Conservation (phyloP, 106 monocot genomes). For the Apostasia shenzhenica region DNA sequence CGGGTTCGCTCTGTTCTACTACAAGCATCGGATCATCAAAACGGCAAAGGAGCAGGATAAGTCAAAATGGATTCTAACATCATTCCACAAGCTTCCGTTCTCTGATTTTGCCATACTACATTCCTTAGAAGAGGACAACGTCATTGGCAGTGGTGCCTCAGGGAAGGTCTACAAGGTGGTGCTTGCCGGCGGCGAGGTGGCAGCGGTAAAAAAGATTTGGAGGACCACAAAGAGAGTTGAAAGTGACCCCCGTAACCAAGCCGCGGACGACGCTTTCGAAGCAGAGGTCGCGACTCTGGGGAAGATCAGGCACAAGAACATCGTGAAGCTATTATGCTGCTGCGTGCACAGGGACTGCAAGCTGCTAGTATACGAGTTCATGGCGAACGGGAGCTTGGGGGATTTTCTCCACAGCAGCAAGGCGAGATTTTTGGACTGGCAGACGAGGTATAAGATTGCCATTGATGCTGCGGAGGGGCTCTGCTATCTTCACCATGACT, state of each 20-base stretch:
- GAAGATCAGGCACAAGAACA: slow-evolving; percentile 82
- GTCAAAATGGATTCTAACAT: slow-evolving; percentile 48
- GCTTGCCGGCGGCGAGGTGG: slow-evolving; percentile 33
- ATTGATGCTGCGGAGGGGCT: slow-evolving; percentile 59
- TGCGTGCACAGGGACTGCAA: slow-evolving; percentile 61
- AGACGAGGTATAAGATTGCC: slow-evolving; percentile 52
- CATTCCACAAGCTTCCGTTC: slow-evolving; percentile 63
- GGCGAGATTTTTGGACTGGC: slow-evolving; percentile 31
- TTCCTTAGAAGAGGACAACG: slow-evolving; percentile 49
- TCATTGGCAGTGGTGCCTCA: slow-evolving; percentile 52
- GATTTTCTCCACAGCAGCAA: slow-evolving; percentile 64
- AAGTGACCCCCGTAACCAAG: neutral
- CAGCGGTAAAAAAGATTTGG: slow-evolving; percentile 52
- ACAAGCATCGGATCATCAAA: slow-evolving; percentile 26
- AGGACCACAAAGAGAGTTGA: neutral
- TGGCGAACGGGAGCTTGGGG: slow-evolving; percentile 84
- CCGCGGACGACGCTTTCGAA: slow-evolving; percentile 40
- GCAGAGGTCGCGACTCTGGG: slow-evolving; percentile 73
- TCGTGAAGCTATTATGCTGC: slow-evolving; percentile 81
- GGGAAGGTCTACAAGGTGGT: slow-evolving; percentile 57
- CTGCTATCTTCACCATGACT: slow-evolving; percentile 56
- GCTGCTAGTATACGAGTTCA: slow-evolving; percentile 84
- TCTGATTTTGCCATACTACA: slow-evolving; percentile 56
- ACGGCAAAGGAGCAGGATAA: slow-evolving; percentile 26
- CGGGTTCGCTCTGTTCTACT: slow-evolving; percentile 47